These are phyloP conservation scores for Mycena citricolor DNA, from an alignment of 1,284 basidiomycete species.

Conservation along the genomic window DNA sequence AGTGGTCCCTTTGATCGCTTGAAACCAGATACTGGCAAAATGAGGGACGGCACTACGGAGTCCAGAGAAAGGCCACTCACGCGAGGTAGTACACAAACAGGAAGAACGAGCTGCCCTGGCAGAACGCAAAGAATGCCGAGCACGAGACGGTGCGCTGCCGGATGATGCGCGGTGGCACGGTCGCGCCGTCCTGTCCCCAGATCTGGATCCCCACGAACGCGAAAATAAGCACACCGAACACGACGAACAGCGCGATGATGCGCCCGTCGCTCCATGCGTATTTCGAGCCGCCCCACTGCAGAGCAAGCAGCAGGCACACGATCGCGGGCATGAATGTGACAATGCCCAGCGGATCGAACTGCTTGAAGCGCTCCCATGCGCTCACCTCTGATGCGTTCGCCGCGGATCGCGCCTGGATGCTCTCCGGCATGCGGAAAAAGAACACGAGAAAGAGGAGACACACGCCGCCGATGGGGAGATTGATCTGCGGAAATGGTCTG, in stretches of 20 bases:
- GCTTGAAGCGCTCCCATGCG: background rate
- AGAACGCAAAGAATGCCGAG: conserved; percentile 9
- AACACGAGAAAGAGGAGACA: background rate
- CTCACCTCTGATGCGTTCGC: background rate
- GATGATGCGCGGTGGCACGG: conserved; percentile 15
- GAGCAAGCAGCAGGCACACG: conserved; percentile 38
- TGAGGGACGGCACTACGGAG: background rate
- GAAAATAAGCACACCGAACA: conserved; percentile 10
- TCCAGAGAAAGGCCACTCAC: background rate
- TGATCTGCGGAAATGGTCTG: background rate
- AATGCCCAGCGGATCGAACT: conserved; percentile 36
- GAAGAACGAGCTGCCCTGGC: conserved; percentile 11
- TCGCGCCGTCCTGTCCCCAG: conserved; percentile 6
- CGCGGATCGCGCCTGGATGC: background rate
- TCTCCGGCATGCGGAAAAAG: background rate
- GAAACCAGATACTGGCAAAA: conserved; percentile 2
- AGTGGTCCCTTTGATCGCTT: conserved; percentile 12
- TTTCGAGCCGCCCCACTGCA: conserved; percentile 44
- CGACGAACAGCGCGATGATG: conserved; percentile 28
- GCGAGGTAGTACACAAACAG: conserved; percentile 17
- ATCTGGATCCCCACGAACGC: conserved; percentile 12
- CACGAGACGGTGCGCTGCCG: conserved; percentile 7
- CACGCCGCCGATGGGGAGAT: conserved; percentile 6
- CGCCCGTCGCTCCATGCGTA: conserved; percentile 37
- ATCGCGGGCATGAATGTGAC: conserved; percentile 29